A percentile compares a stretch with the other conserved stretches of the same genome.
Conservation (phyloP, 371 early-diverging fungal species). For the Nosema muscidifuracis region DNA sequence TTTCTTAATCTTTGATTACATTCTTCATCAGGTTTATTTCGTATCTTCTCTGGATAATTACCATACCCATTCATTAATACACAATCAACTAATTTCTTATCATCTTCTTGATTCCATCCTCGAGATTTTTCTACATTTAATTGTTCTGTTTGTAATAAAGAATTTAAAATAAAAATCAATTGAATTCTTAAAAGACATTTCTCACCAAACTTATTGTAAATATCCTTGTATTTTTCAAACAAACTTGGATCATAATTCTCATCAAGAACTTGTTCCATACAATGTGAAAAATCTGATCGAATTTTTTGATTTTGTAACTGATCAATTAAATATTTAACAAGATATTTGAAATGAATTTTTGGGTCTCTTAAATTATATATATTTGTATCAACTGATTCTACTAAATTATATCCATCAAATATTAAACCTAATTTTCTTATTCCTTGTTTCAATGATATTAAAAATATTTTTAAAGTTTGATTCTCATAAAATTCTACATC, state of each 20-base stretch:
- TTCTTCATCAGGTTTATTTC: slow-evolving; percentile 56
- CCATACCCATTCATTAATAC: slow-evolving; percentile 59
- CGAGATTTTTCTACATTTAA: slow-evolving; percentile 54
- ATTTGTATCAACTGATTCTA: neutral
- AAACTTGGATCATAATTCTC: slow-evolving; percentile 45
- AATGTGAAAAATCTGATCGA: slow-evolving; percentile 29
- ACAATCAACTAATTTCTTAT: slow-evolving; percentile 48
- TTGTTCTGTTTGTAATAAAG: slow-evolving; percentile 33
- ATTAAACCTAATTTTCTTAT: slow-evolving; percentile 4
- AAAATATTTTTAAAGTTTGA: slow-evolving; percentile 10
- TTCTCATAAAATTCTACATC: slow-evolving; percentile 17
- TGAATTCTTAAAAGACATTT: slow-evolving; percentile 59
- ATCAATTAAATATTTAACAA: slow-evolving; percentile 47
- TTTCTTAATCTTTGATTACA: slow-evolving; percentile 61
- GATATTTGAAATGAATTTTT: slow-evolving; percentile 11
- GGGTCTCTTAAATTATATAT: neutral
- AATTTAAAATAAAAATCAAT: slow-evolving; percentile 46
- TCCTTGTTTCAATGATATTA: slow-evolving; percentile 6
- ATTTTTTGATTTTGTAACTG: slow-evolving; percentile 23
- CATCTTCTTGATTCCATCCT: slow-evolving; percentile 61
- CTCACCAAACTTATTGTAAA: slow-evolving; percentile 48
- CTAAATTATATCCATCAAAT: neutral
- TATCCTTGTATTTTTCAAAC: slow-evolving; percentile 29
- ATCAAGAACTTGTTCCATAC: slow-evolving; percentile 35
- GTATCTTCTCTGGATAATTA: slow-evolving; percentile 47